These are phyloP conservation scores for Oidiodendron maius DNA, from an alignment of 495 filamentous ascomycete species.

Conservation along the genomic window DNA sequence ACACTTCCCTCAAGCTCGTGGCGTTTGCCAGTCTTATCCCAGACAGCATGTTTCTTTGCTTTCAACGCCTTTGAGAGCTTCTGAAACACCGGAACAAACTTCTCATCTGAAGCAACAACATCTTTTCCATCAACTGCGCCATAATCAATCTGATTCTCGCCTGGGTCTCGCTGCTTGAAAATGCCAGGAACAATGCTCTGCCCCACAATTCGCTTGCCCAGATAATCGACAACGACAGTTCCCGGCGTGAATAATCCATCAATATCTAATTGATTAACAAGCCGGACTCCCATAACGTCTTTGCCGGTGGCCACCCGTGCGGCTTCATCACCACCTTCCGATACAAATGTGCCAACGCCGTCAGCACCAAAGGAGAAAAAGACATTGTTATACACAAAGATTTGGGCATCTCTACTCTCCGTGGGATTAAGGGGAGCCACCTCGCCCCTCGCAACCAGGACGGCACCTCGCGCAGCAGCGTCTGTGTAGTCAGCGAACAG, in stretches of 20 bases:
- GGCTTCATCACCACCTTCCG: conserved; percentile 94
- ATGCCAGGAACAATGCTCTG: conserved; percentile 99
- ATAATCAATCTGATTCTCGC: conserved; percentile 98
- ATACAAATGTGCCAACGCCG: conserved; percentile 93
- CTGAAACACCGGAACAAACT: conserved; percentile 79
- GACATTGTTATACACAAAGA: conserved; percentile 99
- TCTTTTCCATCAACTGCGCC: conserved; percentile 98
- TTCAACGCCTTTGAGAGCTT: conserved; percentile 81
- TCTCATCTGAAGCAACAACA: conserved; percentile 80
- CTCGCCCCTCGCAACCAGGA: conserved; percentile 87
- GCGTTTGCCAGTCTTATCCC: conserved; percentile 90
- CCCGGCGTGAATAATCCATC: conserved; percentile 89
- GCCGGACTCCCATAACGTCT: conserved; percentile 87
- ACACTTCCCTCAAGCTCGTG: conserved; percentile 94
- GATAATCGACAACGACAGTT: conserved; percentile 93
- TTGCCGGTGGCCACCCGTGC: conserved; percentile 95
- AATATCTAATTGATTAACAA: conserved; percentile 96
- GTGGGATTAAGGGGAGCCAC: conserved; percentile 96
- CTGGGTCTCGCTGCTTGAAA: conserved; percentile 96
- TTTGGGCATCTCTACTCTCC: conserved; percentile 87
- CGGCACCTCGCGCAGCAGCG: conserved; percentile 87
- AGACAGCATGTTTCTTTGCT: conserved; percentile 93
- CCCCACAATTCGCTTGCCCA: conserved; percentile 93
- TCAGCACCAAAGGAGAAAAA: conserved; percentile 99
- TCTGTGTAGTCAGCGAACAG: conserved; percentile 97